A percentile compares a stretch with the other conserved stretches of the same genome.
These are phyloP conservation scores for Xylariaceae sp. DNA, from an alignment of 2,329 filamentous ascomycete species.

Conservation along the genomic window DNA sequence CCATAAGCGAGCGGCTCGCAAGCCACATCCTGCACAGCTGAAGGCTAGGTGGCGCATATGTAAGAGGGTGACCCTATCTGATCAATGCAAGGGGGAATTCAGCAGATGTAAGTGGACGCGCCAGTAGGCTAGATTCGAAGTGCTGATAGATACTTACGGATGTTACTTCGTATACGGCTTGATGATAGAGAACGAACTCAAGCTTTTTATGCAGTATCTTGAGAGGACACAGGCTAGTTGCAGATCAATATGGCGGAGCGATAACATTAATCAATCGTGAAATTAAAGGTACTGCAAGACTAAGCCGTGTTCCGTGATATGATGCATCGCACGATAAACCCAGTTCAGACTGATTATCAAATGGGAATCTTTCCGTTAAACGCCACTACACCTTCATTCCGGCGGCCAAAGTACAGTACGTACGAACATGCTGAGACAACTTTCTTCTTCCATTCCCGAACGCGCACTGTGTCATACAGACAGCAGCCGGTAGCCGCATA, in stretches of 20 bases:
- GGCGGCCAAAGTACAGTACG: no score
- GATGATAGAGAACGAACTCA: background rate
- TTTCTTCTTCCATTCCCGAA: no score
- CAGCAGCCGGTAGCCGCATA: background rate
- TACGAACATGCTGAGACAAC: no score
- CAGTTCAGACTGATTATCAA: background rate
- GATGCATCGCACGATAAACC: background rate
- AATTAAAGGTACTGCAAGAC: conserved; percentile 10
- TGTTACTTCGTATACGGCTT: no score
- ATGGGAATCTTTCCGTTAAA: background rate
- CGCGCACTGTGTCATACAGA: background rate
- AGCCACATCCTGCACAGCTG: conserved; percentile 7
- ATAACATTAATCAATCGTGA: conserved; percentile 7
- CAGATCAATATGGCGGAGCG: background rate
- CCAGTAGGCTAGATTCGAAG: no score
- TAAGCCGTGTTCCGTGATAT: conserved; percentile 7
- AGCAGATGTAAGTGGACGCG: no score
- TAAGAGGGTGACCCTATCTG: background rate
- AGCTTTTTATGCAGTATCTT: no score
- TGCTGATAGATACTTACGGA: no score
- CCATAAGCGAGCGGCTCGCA: conserved; percentile 1
- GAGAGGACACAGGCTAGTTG: background rate
- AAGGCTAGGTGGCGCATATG: no score
- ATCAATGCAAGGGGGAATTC: background rate
- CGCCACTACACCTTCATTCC: background rate